Base-by-base conservation (phyloP, 106 monocot species). In the Dioscorea zingiberensis region DNA sequence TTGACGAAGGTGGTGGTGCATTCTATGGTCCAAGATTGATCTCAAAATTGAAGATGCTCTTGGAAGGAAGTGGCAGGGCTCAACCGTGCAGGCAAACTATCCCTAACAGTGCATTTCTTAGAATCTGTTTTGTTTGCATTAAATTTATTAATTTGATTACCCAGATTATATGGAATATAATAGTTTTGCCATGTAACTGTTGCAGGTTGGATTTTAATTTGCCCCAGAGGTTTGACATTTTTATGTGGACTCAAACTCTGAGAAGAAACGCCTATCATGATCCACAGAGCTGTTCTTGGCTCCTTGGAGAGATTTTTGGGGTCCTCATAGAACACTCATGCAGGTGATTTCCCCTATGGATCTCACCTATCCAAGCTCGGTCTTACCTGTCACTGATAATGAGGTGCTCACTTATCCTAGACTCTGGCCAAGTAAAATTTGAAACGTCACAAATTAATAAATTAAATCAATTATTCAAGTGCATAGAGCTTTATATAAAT, bases 1-100 rank as follows among this genome's bases (percentile, higher is more conserved):
- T 91, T 65, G 95, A 95, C 69, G 87, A 91, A 73, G 95, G 95
- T 72, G 95, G 95, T 47, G 95, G 95, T 76, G 95, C 95, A 38
- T 95, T 95, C 71, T 95, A 95, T 78, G 95, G 95, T 55, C 95
- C 95, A 95, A 95, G 62, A 91, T 95, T 63, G 95, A 95, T 77
- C 76, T 95, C 21, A 95, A 95, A 80, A 95, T 95, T 72, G 85
- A 95, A 76, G 95, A 95, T 79, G 91, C 95, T 57, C 85, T 95
- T 73, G 85, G 87, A 64, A 81, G 95, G 62, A 95, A 95, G 71
- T 95, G 95, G 95, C 95, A 91, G 55, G 91, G 91, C 69, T 95
- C 95, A 23, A 95, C 95, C 38, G 77, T 95, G 25, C 95, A 91
- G 91, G 95, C 69, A 77, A 73, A 69, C 66, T 60, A 47, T 30